Evolutionary conservation across 2,329 filamentous ascomycete species (phyloP), one percentile per base, ranked within the genome.

Genomic region (Cryphonectria carpinicola): DNA sequence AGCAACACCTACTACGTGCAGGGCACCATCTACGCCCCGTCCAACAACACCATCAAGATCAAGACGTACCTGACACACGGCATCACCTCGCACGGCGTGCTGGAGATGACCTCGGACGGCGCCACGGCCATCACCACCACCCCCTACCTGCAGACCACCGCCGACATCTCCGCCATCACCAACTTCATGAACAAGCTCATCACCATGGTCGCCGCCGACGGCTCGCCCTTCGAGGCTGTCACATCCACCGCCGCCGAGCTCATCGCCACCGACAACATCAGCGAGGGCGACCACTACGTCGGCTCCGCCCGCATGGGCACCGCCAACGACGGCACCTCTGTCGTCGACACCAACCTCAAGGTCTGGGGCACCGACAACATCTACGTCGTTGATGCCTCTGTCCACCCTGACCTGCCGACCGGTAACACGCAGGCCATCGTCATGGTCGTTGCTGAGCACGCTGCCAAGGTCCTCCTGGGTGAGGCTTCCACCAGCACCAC

Each of bases 371-470:
- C 86, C 0, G 85, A 89, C 75, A 90, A 90, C 79, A 81, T 90
- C 54, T 89, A 88, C 75, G 86, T 90, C 17, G 85, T 90, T 14
- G 89, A 91, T 76, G 88, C 86, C 6, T 85, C 84, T 68, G 88
- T 91, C 76, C 90, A 90, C 81, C 89, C 89, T 0, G 89, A 89
- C 71, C 85, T 90, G 64, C 84, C 88, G 28, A 87, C 88, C 3
- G 88, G 88, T 43, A 92, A 92, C 77, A 89, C 89, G 0, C 79
- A 80, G 28, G 75, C 80, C 11, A 82, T 82, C 73, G 81, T 83
- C 63, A 80, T 83, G 28, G 77, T 80, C 17, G 80, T 77, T 3
- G 77, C 82, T 14, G 82, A 84, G 76, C 79, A 78, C 41, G 82
- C 82, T 4, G 74, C 77, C 58, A 78, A 71, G 66, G 65, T 65